These are phyloP conservation scores for Murraya paniculata DNA, from an alignment of 345 rosid genomes.

Conservation along the genomic window DNA sequence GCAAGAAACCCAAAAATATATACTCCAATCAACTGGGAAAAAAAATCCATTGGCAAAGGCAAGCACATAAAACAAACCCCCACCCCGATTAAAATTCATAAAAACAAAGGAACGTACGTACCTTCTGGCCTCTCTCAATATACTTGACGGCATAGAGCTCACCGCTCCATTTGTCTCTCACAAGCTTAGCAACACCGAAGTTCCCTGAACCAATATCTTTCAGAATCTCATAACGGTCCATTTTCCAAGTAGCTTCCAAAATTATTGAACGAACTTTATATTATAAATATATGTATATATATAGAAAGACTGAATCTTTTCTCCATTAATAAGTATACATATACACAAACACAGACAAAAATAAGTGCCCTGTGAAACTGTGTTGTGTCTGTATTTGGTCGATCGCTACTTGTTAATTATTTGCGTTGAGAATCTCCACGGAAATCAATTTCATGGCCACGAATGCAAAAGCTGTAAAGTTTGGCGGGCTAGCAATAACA, in stretches of 20 bases:
- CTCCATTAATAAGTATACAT: no score
- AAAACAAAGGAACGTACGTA: constrained; percentile 1
- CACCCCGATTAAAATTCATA: no score
- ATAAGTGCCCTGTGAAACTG: no score
- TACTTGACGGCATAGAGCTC: constrained; percentile 74
- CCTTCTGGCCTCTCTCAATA: constrained; percentile 85
- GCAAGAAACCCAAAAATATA: constrained; percentile 7
- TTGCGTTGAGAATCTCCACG: constrained; percentile 17
- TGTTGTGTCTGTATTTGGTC: no score
- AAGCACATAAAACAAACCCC: not conserved
- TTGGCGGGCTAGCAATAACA: not conserved
- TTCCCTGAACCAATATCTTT: constrained; percentile 90
- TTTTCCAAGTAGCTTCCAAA: constrained; percentile 12
- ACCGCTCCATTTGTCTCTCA: constrained; percentile 54
- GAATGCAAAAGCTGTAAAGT: constrained; percentile 1
- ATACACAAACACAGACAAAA: no score
- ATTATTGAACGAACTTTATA: not conserved
- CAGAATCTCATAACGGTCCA: constrained; percentile 79
- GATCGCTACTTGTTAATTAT: not conserved
- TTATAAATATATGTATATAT: not conserved
- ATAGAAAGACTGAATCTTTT: no score
- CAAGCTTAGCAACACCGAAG: constrained; percentile 87
- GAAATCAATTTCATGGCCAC: constrained; percentile 11
- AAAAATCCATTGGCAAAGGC: not conserved
- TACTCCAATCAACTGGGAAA: not conserved